These are phyloP conservation scores for Hortiboletus flavorubellus DNA, from an alignment of 768 basidiomycete species.

Conservation along the genomic window DNA sequence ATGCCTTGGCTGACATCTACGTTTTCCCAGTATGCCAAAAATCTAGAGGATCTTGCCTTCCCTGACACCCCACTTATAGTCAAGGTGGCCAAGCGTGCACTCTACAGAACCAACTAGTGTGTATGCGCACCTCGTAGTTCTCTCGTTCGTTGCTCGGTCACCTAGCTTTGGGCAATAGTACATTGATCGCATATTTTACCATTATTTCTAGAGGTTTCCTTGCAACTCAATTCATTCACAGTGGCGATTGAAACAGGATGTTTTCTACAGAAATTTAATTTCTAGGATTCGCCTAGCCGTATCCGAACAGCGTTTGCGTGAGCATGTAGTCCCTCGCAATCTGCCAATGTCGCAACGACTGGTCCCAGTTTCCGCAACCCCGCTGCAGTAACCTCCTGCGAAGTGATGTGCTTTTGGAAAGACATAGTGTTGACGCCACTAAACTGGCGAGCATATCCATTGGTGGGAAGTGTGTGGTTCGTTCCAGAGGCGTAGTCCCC, in stretches of 20 bases:
- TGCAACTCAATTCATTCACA: conserved; percentile 1
- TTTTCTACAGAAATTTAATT: not conserved
- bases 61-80: conserved; percentile 87
- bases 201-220: conserved; percentile 9
- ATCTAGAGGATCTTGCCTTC: conserved; percentile 89
- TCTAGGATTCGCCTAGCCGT: conserved; percentile 43
- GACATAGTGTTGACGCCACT: conserved; percentile 96
- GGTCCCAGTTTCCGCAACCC: conserved; percentile 84
- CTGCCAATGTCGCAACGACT: conserved; percentile 82
- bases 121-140: conserved; percentile 9
- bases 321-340: conserved; percentile 91
- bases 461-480: conserved; percentile 96
- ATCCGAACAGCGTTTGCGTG: conserved; percentile 96
- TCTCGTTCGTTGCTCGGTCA: conserved; percentile 11
- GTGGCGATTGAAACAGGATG: not conserved
- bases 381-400: conserved; percentile 81
- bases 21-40: conserved; percentile 72
- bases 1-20: conserved; percentile 9
- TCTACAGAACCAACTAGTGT: conserved; percentile 80
- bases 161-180: conserved; percentile 16
- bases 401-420: conserved; percentile 99
- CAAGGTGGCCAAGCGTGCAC: conserved; percentile 92
- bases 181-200: conserved; percentile 12
- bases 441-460: conserved; percentile 96
- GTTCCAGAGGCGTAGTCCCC: conserved; percentile 99